These are phyloP conservation scores for Flaveria sonorensis DNA, from an alignment of 129 eudicot species.

Conservation along the genomic window DNA sequence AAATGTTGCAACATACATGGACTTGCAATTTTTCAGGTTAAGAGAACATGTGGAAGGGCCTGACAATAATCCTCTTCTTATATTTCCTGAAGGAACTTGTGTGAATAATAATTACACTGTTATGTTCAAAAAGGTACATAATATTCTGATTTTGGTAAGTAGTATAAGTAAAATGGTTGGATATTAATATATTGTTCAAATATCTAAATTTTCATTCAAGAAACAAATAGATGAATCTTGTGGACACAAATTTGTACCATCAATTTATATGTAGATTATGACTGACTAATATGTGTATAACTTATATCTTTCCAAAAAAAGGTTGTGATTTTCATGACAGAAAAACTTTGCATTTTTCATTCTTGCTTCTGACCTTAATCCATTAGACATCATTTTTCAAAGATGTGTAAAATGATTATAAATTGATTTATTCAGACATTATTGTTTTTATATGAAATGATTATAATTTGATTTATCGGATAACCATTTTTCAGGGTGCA, in stretches of 20 bases:
- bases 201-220: constrained; percentile 7
- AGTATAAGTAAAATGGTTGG: background rate
- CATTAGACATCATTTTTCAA: background rate
- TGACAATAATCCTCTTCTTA: constrained; percentile 95
- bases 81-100: constrained; percentile 99
- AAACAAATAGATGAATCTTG: background rate
- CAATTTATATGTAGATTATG: background rate
- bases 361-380: background rate
- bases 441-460: background rate
- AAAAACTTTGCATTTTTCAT: background rate
- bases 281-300: background rate
- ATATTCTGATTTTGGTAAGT: background rate
- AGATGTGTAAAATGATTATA: background rate
- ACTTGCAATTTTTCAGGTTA: constrained; percentile 57
- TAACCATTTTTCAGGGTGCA: constrained; percentile 59
- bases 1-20: constrained; percentile 9
- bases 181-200: background rate
- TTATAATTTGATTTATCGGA: background rate
- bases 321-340: background rate
- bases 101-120: constrained; percentile 97
- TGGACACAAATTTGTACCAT: background rate
- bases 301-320: background rate
- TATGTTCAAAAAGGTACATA: constrained; percentile 74
- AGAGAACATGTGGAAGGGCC: constrained; percentile 92
- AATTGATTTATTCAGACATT: background rate